A percentile compares a stretch with the other conserved stretches of the same genome.
These are phyloP conservation scores for Ampelomyces quisqualis DNA, from an alignment of 2,329 filamentous ascomycete species.

Conservation along the genomic window DNA sequence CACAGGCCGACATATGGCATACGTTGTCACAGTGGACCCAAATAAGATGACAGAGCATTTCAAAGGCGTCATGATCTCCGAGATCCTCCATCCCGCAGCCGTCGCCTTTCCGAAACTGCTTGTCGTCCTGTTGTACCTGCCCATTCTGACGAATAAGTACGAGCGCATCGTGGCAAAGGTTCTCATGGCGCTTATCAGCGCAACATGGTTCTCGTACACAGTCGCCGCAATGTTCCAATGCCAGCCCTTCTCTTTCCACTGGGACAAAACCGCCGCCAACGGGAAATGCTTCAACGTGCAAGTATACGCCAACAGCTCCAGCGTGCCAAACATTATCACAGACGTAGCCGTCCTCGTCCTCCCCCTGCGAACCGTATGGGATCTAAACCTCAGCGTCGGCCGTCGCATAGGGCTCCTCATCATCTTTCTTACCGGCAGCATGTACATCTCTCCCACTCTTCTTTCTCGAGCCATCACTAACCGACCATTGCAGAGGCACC, in stretches of 20 bases:
- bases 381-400: constrained; percentile 22
- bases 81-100: constrained; percentile 28
- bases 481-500: constrained; percentile 20
- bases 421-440: constrained; percentile 32
- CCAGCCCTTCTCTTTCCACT: constrained; percentile 26
- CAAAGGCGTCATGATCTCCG: constrained; percentile 27
- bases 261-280: constrained; percentile 27
- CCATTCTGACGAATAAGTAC: constrained; percentile 28
- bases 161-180: constrained; percentile 21
- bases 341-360: constrained; percentile 24
- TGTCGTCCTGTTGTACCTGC: constrained; percentile 27
- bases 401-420: constrained; percentile 23
- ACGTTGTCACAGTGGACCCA: constrained; percentile 16
- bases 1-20: constrained; percentile 27
- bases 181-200: constrained; percentile 20
- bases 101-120: constrained; percentile 32
- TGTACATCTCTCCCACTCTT: constrained; percentile 14
- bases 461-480: not conserved
- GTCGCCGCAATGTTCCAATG: constrained; percentile 27
- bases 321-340: constrained; percentile 31
- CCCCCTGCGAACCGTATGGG: constrained; percentile 23
- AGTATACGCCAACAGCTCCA: constrained; percentile 24
- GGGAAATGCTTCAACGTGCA: constrained; percentile 27
- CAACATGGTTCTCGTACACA: constrained; percentile 25
- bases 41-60: constrained; percentile 17